Percentiles rank a stretch among this genome's conserved stretches.
These are phyloP conservation scores for Collybia sordida DNA, from an alignment of 768 basidiomycete species.

Conservation along the genomic window DNA sequence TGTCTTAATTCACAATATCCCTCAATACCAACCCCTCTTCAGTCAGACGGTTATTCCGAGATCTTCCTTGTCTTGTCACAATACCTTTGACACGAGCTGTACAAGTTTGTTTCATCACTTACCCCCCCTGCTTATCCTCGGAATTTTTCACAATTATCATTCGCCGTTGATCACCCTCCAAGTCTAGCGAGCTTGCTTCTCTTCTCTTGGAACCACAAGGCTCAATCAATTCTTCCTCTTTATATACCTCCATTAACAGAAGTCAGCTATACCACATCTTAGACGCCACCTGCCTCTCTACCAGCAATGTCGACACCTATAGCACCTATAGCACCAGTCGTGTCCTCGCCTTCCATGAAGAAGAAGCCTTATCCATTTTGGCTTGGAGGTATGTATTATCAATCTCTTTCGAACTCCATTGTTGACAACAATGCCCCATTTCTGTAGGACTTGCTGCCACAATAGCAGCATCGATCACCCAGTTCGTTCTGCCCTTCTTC, in stretches of 20 bases:
- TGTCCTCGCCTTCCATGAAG: conserved; percentile 27
- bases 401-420: not conserved
- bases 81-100: too few species aligned
- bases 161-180: not conserved
- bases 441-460: conserved; percentile 72
- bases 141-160: not conserved
- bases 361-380: conserved; percentile 86
- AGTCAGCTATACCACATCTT: too few species aligned
- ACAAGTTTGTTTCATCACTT: too few species aligned
- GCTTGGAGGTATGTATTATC: conserved; percentile 60
- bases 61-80: conserved; percentile 2
- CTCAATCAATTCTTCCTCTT: not conserved
- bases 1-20: too few species aligned
- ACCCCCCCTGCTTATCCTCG: not conserved
- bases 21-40: not conserved
- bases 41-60: not conserved
- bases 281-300: not conserved
- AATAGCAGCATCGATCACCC: conserved; percentile 86
- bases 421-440: not conserved
- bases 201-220: not conserved
- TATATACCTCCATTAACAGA: not conserved
- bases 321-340: conserved; percentile 8
- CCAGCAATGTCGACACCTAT: conserved; percentile 13
- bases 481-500: conserved; percentile 44
- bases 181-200: not conserved